These are phyloP conservation scores for Aurifilum marmelostoma DNA, from an alignment of 2,329 filamentous ascomycete species.

Conservation along the genomic window DNA sequence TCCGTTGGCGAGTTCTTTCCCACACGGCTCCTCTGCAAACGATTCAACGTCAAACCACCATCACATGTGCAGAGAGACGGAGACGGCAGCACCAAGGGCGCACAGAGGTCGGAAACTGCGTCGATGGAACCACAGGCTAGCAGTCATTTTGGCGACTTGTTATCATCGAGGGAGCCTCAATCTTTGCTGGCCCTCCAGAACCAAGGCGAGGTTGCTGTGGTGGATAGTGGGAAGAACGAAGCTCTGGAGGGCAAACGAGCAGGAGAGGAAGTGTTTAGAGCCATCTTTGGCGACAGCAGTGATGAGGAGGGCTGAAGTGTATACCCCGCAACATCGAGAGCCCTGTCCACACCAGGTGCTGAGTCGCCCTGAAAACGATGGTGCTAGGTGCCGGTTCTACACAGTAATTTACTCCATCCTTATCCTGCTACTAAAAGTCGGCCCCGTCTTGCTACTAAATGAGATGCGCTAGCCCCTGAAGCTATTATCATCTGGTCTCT, in stretches of 20 bases:
- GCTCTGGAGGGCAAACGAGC: slow-evolving; percentile 75
- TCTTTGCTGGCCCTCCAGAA: slow-evolving; percentile 24
- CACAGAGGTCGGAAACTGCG: slow-evolving; percentile 20
- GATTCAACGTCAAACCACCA: slow-evolving; percentile 85
- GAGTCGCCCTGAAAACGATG: neutral
- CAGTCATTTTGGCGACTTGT: neutral
- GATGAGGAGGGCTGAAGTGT: slow-evolving; percentile 53
- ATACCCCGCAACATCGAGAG: neutral
- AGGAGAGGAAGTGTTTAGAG: slow-evolving; percentile 80
- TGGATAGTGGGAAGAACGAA: slow-evolving; percentile 78
- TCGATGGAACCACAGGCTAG: neutral
- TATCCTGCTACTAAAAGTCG: neutral
- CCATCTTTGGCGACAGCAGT: slow-evolving; percentile 90
- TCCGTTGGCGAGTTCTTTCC: slow-evolving; percentile 74
- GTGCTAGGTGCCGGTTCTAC: neutral
- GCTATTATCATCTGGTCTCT: neutral
- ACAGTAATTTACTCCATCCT: neutral
- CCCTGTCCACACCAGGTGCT: neutral
- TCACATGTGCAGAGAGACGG: slow-evolving; percentile 64
- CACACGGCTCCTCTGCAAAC: slow-evolving; percentile 84
- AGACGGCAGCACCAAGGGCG: slow-evolving; percentile 36
- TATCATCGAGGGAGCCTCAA: slow-evolving; percentile 18
- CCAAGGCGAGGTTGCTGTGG: slow-evolving; percentile 38
- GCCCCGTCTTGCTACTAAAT: neutral
- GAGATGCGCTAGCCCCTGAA: slow-evolving; percentile 1